Percentiles rank a stretch among this genome's conserved stretches.
Evolutionary conservation across 2,329 filamentous ascomycete genomes (phyloP).

Genomic region (Sclerotinia minor): DNA sequence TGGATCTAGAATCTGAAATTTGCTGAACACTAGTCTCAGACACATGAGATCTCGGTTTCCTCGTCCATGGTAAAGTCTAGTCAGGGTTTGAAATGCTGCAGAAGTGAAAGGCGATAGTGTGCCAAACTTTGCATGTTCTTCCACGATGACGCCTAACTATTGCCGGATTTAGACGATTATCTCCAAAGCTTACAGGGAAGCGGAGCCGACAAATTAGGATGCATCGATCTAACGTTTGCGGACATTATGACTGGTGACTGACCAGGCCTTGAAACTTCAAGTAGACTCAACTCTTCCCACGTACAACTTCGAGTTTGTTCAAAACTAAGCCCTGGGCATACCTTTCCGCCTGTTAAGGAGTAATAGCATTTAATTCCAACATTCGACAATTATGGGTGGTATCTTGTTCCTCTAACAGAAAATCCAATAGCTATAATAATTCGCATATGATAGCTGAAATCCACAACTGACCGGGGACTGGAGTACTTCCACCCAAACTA

Average conservation of each 20-base stretch:
- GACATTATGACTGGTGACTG: neutral
- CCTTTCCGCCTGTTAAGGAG: neutral
- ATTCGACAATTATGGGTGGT: neutral
- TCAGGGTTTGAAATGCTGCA: neutral
- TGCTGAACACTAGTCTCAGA: neutral
- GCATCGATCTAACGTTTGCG: neutral
- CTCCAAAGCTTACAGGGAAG: constrained; percentile 10
- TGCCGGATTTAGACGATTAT: constrained; percentile 11
- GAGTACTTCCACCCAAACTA: no score
- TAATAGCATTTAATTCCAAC: neutral
- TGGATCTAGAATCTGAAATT: neutral
- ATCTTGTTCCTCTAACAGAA: neutral
- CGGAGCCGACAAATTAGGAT: neutral
- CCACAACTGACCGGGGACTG: no score
- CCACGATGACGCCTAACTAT: neutral
- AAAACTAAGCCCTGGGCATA: neutral
- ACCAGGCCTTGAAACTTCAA: neutral
- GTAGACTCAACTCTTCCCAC: neutral
- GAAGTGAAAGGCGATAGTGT: neutral
- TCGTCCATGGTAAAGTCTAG: neutral
- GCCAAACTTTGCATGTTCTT: neutral
- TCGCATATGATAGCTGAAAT: no score
- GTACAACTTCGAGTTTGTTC: neutral
- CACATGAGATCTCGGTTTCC: neutral
- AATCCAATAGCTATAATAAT: no score